These are phyloP conservation scores for Asterophora parasitica DNA, from an alignment of 768 basidiomycete genomes.

Conservation along the genomic window DNA sequence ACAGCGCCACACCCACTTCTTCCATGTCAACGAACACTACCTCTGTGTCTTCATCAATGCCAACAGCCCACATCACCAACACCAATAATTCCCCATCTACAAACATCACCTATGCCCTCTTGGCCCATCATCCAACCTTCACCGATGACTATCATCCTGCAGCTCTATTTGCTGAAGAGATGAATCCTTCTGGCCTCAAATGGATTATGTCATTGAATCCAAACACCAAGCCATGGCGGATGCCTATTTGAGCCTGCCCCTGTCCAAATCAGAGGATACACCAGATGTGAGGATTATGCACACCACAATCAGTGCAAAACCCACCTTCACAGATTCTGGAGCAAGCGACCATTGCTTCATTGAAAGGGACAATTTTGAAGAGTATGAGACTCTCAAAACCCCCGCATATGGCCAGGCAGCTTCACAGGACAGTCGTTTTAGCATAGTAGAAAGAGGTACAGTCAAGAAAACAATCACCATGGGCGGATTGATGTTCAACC, in stretches of 20 bases:
- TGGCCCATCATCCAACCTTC: neutral
- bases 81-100: neutral
- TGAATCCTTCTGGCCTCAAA: too few relatives aligned
- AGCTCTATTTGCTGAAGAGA: too few relatives aligned
- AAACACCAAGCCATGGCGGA: neutral
- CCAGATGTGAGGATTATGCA: neutral
- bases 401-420: neutral
- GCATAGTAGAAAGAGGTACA: neutral
- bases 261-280: too few relatives aligned
- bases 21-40: too few relatives aligned
- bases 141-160: neutral
- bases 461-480: neutral
- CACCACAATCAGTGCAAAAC: neutral
- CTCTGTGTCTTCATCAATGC: neutral
- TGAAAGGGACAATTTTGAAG: neutral
- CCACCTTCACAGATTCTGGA: neutral
- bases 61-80: neutral
- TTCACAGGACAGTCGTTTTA: neutral
- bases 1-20: neutral
- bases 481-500: neutral
- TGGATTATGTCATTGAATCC: neutral
- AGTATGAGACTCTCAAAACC: neutral
- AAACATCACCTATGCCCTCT: neutral
- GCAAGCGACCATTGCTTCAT: neutral
- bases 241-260: neutral